Evolutionary conservation across 2,329 filamentous ascomycete genomes (phyloP).

Genomic region (Colletotrichum tamarilloi): DNA sequence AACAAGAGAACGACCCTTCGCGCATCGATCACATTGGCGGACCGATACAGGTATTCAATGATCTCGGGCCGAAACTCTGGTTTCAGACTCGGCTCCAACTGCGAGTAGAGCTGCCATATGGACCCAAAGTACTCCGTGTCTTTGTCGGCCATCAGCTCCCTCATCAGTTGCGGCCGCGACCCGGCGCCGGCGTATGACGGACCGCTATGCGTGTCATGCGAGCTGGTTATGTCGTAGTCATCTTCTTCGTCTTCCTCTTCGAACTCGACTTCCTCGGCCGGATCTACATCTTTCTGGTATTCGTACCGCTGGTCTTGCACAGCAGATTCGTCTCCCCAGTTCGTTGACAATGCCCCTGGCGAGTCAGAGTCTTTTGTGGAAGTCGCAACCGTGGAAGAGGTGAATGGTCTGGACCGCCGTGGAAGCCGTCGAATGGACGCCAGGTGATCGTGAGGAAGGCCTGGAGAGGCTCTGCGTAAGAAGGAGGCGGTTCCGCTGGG

Average conservation of each 20-base stretch:
- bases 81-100: slow-evolving; percentile 47
- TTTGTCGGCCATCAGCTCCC: slow-evolving; percentile 40
- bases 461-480: slow-evolving; percentile 49
- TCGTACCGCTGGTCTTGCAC: neutral
- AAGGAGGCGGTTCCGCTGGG: slow-evolving; percentile 57
- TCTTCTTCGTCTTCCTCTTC: neutral
- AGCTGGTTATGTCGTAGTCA: neutral
- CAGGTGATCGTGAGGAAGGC: slow-evolving; percentile 32
- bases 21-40: slow-evolving; percentile 55
- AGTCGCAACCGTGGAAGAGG: slow-evolving; percentile 38
- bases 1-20: slow-evolving; percentile 59
- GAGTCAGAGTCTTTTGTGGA: neutral
- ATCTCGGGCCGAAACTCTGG: slow-evolving; percentile 45
- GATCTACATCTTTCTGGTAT: neutral
- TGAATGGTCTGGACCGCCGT: slow-evolving; percentile 39
- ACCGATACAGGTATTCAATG: slow-evolving; percentile 55
- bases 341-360: neutral
- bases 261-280: neutral
- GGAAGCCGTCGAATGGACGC: slow-evolving; percentile 31
- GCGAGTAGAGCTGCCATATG: slow-evolving; percentile 56
- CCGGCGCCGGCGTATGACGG: slow-evolving; percentile 21
- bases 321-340: neutral
- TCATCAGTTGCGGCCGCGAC: slow-evolving; percentile 33
- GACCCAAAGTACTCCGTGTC: slow-evolving; percentile 48
- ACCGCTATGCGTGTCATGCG: slow-evolving; percentile 24